These are phyloP conservation scores for Lactarius vividus DNA, from an alignment of 768 basidiomycete species.

Conservation along the genomic window DNA sequence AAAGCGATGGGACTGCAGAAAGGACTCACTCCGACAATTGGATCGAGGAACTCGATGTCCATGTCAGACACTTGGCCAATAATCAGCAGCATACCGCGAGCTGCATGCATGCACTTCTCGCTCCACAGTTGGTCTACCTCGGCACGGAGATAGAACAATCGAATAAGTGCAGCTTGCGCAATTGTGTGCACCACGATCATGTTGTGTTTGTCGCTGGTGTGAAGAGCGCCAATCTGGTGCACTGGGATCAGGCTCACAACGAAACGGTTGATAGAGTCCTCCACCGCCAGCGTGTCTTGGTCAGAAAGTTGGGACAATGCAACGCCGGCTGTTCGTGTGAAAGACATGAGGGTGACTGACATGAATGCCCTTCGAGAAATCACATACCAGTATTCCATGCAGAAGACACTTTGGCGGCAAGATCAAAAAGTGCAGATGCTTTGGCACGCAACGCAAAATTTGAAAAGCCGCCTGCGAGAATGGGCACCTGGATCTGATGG, in stretches of 20 bases:
- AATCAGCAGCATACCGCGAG: constrained; percentile 56
- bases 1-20: background rate
- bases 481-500: constrained; percentile 49
- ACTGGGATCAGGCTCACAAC: constrained; percentile 60
- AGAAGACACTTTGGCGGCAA: constrained; percentile 58
- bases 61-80: constrained; percentile 60
- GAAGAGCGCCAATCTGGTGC: constrained; percentile 57
- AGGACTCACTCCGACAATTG: constrained; percentile 65
- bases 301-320: constrained; percentile 45
- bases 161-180: constrained; percentile 62
- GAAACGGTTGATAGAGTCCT: constrained; percentile 63
- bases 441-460: constrained; percentile 66
- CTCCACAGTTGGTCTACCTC: constrained; percentile 55
- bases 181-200: constrained; percentile 63
- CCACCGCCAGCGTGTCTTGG: constrained; percentile 59
- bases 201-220: constrained; percentile 56
- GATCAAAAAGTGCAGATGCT: constrained; percentile 71
- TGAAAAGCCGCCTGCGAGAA: constrained; percentile 53
- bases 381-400: constrained; percentile 59
- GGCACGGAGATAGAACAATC: constrained; percentile 50
- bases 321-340: constrained; percentile 31
- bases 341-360: background rate
- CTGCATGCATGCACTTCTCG: constrained; percentile 65
- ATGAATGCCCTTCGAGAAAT: constrained; percentile 22
- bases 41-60: constrained; percentile 73